Conservation (phyloP, 2,329 filamentous ascomycete species). For the Penicillium fuscoglaucum region DNA sequence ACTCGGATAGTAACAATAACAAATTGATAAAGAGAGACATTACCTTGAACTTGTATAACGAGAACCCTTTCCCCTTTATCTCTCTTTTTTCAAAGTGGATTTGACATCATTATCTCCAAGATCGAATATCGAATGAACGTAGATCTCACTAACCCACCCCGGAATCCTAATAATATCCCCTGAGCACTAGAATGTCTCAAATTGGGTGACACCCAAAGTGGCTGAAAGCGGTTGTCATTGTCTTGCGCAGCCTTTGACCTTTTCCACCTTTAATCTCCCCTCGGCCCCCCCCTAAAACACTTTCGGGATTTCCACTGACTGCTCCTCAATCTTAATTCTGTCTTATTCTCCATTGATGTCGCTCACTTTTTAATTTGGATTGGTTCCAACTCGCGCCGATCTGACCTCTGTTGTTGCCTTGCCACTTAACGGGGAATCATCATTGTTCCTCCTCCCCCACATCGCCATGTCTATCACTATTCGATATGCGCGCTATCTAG, state of each 20-base stretch:
- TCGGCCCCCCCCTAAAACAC: constrained; percentile 3
- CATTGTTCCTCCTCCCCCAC: constrained; percentile 11
- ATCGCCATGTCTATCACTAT: constrained; percentile 24
- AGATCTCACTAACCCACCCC: not conserved
- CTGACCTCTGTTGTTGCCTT: constrained; percentile 14
- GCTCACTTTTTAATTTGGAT: constrained; percentile 9
- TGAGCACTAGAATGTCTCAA: constrained; percentile 15
- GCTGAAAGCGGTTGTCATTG: constrained; percentile 26
- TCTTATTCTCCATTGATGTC: constrained; percentile 7
- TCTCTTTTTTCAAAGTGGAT: not conserved
- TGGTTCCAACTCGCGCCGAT: constrained; percentile 7
- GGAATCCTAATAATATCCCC: constrained; percentile 7
- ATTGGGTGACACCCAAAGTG: constrained; percentile 21
- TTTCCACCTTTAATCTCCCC: constrained; percentile 12
- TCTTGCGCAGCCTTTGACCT: constrained; percentile 22
- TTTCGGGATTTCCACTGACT: constrained; percentile 1
- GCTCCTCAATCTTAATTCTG: not conserved
- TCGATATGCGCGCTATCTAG: constrained; percentile 61
- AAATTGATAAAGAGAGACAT: not conserved
- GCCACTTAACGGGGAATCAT: constrained; percentile 9
- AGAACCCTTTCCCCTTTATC: not conserved
- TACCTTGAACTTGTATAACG: not conserved
- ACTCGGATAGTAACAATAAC: not conserved
- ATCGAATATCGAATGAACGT: not conserved
- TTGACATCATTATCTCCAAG: not conserved